Conservation (phyloP, 2,329 filamentous ascomycete species). For the Calonectria pseudoturangicola region DNA sequence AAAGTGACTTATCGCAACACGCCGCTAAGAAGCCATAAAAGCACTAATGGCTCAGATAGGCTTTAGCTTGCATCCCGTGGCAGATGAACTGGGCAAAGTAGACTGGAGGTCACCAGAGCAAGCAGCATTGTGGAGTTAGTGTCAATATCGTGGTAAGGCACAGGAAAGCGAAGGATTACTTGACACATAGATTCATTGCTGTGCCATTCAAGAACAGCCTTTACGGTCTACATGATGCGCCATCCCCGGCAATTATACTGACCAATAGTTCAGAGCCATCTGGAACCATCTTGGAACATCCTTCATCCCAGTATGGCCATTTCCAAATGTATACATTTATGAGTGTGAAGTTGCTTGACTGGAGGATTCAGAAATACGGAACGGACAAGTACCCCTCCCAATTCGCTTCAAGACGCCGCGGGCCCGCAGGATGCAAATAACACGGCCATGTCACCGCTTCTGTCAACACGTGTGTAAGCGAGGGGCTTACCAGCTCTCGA, state of each 20-base stretch:
- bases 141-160: neutral
- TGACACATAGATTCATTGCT: too few species aligned
- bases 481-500: neutral
- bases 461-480: conserved; percentile 1
- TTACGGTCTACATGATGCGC: neutral
- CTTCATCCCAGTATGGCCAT: neutral
- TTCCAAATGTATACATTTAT: neutral
- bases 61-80: neutral
- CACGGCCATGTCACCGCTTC: neutral
- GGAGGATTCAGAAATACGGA: neutral
- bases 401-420: conserved; percentile 28
- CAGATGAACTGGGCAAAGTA: neutral
- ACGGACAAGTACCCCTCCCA: neutral
- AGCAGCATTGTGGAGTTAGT: neutral
- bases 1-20: neutral
- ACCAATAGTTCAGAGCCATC: neutral
- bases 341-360: neutral
- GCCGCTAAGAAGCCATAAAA: too few species aligned
- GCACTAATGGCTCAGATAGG: neutral
- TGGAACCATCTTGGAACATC: neutral
- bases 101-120: neutral
- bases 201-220: too few species aligned
- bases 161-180: neutral
- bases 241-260: neutral
- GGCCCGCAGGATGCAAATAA: conserved; percentile 1